Percentiles rank a stretch among this genome's conserved stretches.
Evolutionary conservation across 108 stramenopile genomes (phyloP).

Genomic region (Cyclotella choctawhatcheeana): DNA sequence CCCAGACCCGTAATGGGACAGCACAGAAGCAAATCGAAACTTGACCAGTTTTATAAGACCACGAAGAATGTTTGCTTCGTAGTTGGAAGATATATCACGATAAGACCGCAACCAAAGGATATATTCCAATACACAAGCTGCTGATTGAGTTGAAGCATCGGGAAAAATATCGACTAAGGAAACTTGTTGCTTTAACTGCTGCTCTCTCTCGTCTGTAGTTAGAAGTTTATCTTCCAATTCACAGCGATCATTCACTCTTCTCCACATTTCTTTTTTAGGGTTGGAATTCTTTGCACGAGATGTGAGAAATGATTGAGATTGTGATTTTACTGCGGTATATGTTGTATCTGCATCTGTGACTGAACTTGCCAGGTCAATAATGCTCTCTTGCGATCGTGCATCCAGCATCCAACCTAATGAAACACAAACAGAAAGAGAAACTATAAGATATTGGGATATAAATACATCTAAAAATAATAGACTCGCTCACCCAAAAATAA

Average conservation of each 20-base stretch:
- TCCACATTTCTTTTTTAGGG: conserved; percentile 32
- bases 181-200: conserved; percentile 17
- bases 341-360: conserved; percentile 16
- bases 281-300: too few species aligned
- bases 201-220: neutral
- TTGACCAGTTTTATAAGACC: conserved; percentile 84
- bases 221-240: neutral
- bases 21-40: conserved; percentile 65
- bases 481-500: conserved; percentile 81
- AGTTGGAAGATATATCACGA: conserved; percentile 70
- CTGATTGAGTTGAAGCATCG: conserved; percentile 70
- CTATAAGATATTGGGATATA: neutral
- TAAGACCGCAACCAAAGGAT: conserved; percentile 74
- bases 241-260: conserved; percentile 4
- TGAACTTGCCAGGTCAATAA: too few species aligned
- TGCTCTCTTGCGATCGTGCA: conserved; percentile 14
- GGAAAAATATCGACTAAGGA: conserved; percentile 73
- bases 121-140: conserved; percentile 66
- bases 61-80: conserved; percentile 86
- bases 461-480: neutral
- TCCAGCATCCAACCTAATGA: conserved; percentile 6
- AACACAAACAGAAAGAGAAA: neutral
- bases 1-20: neutral
- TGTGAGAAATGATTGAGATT: conserved; percentile 20
- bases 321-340: conserved; percentile 1